Conservation (phyloP, 1,139 yeast species). For the Pneumocystis canis region DNA sequence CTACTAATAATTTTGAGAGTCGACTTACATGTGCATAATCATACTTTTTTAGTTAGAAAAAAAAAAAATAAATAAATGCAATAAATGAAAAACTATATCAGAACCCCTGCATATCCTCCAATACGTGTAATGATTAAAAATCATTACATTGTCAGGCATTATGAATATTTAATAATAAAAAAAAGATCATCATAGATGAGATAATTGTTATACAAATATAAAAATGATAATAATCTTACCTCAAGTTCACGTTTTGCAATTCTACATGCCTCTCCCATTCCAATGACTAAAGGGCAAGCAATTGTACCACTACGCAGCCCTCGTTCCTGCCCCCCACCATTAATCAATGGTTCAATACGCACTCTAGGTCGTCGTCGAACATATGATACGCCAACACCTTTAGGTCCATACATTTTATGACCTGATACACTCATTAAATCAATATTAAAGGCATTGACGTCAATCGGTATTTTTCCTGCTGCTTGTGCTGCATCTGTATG, state of each 20-base stretch:
- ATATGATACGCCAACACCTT: slow-evolving; percentile 91
- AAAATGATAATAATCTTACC: slow-evolving; percentile 13
- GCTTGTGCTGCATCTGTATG: slow-evolving; percentile 99
- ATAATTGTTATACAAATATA: background rate
- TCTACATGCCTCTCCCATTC: slow-evolving; percentile 95
- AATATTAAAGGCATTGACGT: slow-evolving; percentile 84
- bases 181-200: background rate
- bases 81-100: slow-evolving; percentile 6
- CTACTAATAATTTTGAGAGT: slow-evolving; percentile 57
- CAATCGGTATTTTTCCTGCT: slow-evolving; percentile 81
- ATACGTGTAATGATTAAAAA: background rate
- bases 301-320: slow-evolving; percentile 94
- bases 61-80: slow-evolving; percentile 5
- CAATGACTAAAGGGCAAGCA: slow-evolving; percentile 88
- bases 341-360: slow-evolving; percentile 82
- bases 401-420: slow-evolving; percentile 95
- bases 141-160: background rate
- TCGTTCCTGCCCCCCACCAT: slow-evolving; percentile 99
- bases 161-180: background rate
- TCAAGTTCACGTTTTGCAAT: slow-evolving; percentile 59
- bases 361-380: slow-evolving; percentile 98
- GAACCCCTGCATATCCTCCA: slow-evolving; percentile 13
- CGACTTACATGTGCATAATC: slow-evolving; percentile 57
- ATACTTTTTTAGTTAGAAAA: slow-evolving; percentile 22
- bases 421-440: slow-evolving; percentile 88